Percentiles rank a stretch among this genome's conserved stretches.
Conservation (phyloP, 257 asterid species). For the Solanum sitiens region DNA sequence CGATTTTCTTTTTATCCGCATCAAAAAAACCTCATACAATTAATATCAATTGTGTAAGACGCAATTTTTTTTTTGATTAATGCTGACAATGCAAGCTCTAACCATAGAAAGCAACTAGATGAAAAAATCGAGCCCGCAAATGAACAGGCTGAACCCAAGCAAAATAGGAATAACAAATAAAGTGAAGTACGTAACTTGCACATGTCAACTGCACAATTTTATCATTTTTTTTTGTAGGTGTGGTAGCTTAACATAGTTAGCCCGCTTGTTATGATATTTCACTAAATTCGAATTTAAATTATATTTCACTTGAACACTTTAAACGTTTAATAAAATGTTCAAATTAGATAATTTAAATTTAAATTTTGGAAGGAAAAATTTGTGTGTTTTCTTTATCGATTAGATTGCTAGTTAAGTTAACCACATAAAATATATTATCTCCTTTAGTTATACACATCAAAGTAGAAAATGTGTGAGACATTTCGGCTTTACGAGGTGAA, state of each 20-base stretch:
- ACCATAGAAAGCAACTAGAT: not conserved
- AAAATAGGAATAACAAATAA: not conserved
- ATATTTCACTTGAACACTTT: no score
- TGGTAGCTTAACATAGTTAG: not conserved
- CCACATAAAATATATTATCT: no score
- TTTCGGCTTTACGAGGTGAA: not conserved
- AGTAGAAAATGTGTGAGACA: not conserved
- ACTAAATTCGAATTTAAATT: no score
- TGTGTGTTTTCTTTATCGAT: no score
- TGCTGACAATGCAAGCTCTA: not conserved
- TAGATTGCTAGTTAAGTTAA: not conserved
- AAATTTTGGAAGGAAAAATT: no score
- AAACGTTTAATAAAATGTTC: no score
- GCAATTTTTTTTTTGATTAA: not conserved
- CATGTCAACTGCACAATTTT: not conserved
- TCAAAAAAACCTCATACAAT: not conserved
- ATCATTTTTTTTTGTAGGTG: not conserved
- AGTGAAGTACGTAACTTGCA: not conserved
- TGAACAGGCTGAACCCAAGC: not conserved
- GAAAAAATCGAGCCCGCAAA: not conserved
- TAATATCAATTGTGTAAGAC: not conserved
- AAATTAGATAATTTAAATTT: not conserved
- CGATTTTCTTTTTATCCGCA: not conserved
- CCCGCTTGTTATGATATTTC: not conserved
- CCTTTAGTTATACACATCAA: no score